These are phyloP conservation scores for Podospora pseudopauciseta DNA, from an alignment of 495 filamentous ascomycete species.

Conservation along the genomic window DNA sequence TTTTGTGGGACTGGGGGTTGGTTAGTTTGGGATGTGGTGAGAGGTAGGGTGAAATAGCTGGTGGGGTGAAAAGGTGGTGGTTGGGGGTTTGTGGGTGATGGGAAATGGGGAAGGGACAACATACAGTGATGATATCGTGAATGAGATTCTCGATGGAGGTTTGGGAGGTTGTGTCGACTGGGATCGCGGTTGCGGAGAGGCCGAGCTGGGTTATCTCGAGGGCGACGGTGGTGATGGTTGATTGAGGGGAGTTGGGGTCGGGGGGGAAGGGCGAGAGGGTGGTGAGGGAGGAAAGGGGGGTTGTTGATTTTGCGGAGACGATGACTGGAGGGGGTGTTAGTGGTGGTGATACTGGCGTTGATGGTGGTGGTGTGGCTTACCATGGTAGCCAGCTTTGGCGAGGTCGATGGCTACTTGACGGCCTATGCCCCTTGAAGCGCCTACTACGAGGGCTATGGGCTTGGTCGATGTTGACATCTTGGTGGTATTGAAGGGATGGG, in stretches of 20 bases:
- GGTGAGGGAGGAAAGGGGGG: constrained; percentile 59
- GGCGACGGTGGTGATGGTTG: constrained; percentile 80
- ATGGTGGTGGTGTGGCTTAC: constrained; percentile 36
- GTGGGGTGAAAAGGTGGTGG: too few relatives aligned
- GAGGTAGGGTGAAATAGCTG: too few relatives aligned
- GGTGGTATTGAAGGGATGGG: neutral
- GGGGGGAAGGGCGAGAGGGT: constrained; percentile 64
- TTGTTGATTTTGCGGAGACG: constrained; percentile 75
- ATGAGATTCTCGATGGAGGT: constrained; percentile 62
- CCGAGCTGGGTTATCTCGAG: constrained; percentile 70
- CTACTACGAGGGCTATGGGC: constrained; percentile 64
- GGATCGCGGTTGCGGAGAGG: constrained; percentile 61
- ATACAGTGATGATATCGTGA: constrained; percentile 53
- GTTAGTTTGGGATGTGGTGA: too few relatives aligned
- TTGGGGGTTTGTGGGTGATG: too few relatives aligned
- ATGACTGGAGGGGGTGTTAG: constrained; percentile 53
- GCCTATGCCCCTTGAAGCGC: constrained; percentile 75
- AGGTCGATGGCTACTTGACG: constrained; percentile 74
- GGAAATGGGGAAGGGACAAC: neutral
- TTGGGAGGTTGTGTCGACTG: constrained; percentile 66
- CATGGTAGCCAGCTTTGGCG: constrained; percentile 65
- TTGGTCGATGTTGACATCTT: constrained; percentile 16
- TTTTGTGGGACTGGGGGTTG: constrained; percentile 40
- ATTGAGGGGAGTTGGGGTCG: constrained; percentile 72
- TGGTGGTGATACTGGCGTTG: neutral